Evolutionary conservation across 2,329 filamentous ascomycete genomes (phyloP), one percentile per base, ranked within the genome.

Genomic region (Fusarium pseudocircinatum): DNA sequence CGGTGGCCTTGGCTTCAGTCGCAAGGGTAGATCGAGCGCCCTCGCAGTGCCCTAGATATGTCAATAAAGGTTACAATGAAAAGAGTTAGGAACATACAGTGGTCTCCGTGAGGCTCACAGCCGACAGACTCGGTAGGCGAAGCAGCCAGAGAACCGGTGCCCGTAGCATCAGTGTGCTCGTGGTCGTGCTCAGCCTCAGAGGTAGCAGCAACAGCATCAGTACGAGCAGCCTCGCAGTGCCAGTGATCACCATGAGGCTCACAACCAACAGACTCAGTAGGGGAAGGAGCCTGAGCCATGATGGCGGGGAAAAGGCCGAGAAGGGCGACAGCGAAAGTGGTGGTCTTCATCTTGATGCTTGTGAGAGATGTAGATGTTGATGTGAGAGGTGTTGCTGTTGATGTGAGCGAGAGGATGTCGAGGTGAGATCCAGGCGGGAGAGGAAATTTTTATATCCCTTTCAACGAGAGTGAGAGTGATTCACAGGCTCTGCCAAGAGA

Each of bases 241-340:
- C 72, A 71, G 65, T 77, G 75, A 58, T 77, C 75, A 18, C 75
- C 73, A 24, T 77, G 52, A n/a, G 73, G 63, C 12, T 75, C 73
- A 15, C 76, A 78, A 14, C 76, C 76, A 18, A 69, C 60, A 3
- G 76, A 78, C 71, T 77, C 76, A 49, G 76, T 77, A 20, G 76
- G 76, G 13, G 76, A 78, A 10, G 76, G 70, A 49, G 72, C 63
- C 32, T 70, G 74, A 37, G 71, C 76, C 42, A 77, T 42, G 36
- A 70, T 52, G 39, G 75, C 43, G 6, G 76, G 76, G 57, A 77
- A 58, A 37, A 78, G 60, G 60, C 76, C 63, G 16, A 78, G 46
- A 24, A 78, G 69, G 56, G 75, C 73, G 58, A 75, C 36, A 4
- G 75, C 69, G 44, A 78, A 72, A 32, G 75, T 34, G 6, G 69